These are phyloP conservation scores for Macrolepiota dolichaula DNA, from an alignment of 768 basidiomycete genomes.

Conservation along the genomic window DNA sequence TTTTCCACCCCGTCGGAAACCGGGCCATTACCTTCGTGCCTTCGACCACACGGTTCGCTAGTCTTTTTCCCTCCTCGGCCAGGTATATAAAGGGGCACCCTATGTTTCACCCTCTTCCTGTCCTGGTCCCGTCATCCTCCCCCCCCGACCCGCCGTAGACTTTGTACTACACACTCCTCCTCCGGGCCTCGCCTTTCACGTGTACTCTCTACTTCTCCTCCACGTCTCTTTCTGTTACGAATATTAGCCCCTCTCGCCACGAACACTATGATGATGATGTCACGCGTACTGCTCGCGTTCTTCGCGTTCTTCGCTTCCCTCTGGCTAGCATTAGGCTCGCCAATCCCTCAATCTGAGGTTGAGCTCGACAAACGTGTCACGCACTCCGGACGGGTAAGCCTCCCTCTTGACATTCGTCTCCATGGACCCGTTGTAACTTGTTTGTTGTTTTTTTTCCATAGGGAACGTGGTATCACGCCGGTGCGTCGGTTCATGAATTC, in stretches of 20 bases:
- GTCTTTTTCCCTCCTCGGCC: slow-evolving; percentile 1
- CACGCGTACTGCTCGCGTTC: slow-evolving; percentile 31
- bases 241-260: slow-evolving; percentile 5
- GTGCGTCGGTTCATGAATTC: slow-evolving; percentile 20
- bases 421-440: neutral
- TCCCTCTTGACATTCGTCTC: slow-evolving; percentile 3
- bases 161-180: neutral
- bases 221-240: slow-evolving; percentile 2
- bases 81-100: slow-evolving; percentile 20
- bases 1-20: neutral
- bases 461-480: slow-evolving; percentile 69
- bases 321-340: slow-evolving; percentile 40
- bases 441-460: slow-evolving; percentile 23
- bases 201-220: slow-evolving; percentile 12
- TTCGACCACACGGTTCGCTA: neutral
- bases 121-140: neutral
- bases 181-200: neutral
- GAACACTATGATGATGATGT: slow-evolving; percentile 26
- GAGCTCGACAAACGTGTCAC: slow-evolving; percentile 49
- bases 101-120: neutral
- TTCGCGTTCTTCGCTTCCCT: slow-evolving; percentile 41
- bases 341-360: slow-evolving; percentile 30
- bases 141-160: neutral
- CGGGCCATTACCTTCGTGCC: neutral
- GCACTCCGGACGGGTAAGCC: slow-evolving; percentile 53